Evolutionary conservation across 495 filamentous ascomycete species (phyloP), one percentile per base, ranked within the genome.

Genomic region (Clavariopsis aquatica): DNA sequence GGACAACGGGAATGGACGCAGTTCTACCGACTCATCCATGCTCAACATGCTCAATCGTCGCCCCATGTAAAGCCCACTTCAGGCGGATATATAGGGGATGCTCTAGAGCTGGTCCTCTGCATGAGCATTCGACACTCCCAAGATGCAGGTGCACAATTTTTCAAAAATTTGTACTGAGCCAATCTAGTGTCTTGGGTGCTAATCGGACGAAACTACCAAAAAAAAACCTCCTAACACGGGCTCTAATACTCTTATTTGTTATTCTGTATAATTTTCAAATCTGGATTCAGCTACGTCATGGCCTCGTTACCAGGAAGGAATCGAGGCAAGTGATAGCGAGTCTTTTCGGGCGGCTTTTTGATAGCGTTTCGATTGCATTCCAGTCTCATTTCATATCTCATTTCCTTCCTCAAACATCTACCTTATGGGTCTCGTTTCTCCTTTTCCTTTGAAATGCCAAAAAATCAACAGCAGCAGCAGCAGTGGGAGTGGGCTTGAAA

Each of bases 11-110:
- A 36, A 53, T 20, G 62, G 60, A 43, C 49, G 71, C 20, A 73
- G 65, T 46, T 62, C 69, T 10, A 67, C 71, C 23, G 71, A 73
- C 56, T 69, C 63, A 13, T 59, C 69, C 51, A 73, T 73, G 71
- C 65, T 73, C n/a, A 71, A 65, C 41, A 61, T 64, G 60, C 66
- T 73, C 23, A 71, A 73, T 45, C 62, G 62, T 34, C 55, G 62
- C 3, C 62, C 62, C 47, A 60, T 65, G 55, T 65, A 65, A 54
- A 46, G 2, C 13, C 19, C n/a, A 12, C 23, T 28, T 13, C 38
- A n/a, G 12, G 10, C 27, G 41, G 23, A 12, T 34, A 6, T 34
- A 6, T 38, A 19, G 53, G 46, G 15, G 20, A 58, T 52, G 54
- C 62, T 49, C 62, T 45, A 43, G 45, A 58, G 62, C 62, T 53